A percentile compares a stretch with the other conserved stretches of the same genome.
Evolutionary conservation across 1,139 yeast species (phyloP).

Genomic region (Suhomyces chickasaworum): DNA sequence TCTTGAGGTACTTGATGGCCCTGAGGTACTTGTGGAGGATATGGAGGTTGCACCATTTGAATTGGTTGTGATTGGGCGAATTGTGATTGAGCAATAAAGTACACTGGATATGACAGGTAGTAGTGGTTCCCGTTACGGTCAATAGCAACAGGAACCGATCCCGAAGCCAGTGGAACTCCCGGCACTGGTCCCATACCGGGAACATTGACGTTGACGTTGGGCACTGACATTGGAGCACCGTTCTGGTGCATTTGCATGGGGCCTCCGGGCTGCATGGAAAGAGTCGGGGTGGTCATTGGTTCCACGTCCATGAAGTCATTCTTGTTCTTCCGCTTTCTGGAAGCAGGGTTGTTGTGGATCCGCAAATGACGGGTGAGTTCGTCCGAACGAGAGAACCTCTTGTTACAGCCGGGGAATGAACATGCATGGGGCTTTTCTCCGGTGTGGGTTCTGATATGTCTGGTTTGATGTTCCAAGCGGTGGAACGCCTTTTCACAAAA

Average conservation of each 20-base stretch:
- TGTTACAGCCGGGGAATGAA: slow-evolving; percentile 82
- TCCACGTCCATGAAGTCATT: slow-evolving; percentile 6
- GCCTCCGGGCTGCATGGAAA: neutral
- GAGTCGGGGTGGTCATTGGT: slow-evolving; percentile 1
- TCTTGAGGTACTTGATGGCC: neutral
- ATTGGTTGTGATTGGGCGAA: slow-evolving; percentile 7
- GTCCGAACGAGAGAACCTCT: slow-evolving; percentile 84
- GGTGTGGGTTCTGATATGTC: slow-evolving; percentile 93
- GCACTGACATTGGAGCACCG: neutral
- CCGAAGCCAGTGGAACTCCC: neutral
- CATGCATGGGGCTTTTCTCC: slow-evolving; percentile 95
- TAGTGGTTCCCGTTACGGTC: slow-evolving; percentile 40
- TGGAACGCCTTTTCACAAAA: slow-evolving; percentile 91
- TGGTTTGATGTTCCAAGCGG: slow-evolving; percentile 88
- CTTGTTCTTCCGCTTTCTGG: slow-evolving; percentile 23
- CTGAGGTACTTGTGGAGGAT: slow-evolving; percentile 5
- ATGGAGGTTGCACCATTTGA: slow-evolving; percentile 5
- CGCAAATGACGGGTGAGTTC: slow-evolving; percentile 88
- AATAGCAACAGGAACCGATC: slow-evolving; percentile 32
- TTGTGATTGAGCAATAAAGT: slow-evolving; percentile 32
- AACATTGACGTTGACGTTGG: neutral
- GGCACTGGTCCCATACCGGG: neutral
- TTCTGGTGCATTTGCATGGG: neutral
- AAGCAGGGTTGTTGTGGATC: slow-evolving; percentile 74
- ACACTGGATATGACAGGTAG: slow-evolving; percentile 41